Percentiles rank a stretch among this genome's conserved stretches.
These are phyloP conservation scores for Podospora conica DNA, from an alignment of 495 filamentous ascomycete genomes.

Conservation along the genomic window DNA sequence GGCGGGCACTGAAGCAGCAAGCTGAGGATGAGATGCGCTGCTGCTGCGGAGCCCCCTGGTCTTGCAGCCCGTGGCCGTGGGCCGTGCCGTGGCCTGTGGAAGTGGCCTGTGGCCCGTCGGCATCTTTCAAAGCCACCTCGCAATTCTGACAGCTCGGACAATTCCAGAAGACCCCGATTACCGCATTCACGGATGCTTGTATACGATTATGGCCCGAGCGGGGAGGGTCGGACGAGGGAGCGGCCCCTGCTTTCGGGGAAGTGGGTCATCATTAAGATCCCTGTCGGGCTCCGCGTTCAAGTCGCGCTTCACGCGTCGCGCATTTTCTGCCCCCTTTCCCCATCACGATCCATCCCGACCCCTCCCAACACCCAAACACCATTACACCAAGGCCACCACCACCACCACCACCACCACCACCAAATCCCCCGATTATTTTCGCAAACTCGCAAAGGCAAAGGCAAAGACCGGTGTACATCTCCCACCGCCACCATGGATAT, in stretches of 20 bases:
- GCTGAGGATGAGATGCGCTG: not conserved
- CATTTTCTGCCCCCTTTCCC: slow-evolving; percentile 13
- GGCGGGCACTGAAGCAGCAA: not conserved
- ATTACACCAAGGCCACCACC: not conserved
- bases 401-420: not conserved
- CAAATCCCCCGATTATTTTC: too few species aligned
- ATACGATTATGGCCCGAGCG: not conserved
- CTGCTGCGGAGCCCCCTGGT: not conserved
- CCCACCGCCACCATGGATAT: slow-evolving; percentile 67
- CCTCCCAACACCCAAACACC: slow-evolving; percentile 14
- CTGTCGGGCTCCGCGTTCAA: slow-evolving; percentile 20
- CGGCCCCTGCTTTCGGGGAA: not conserved
- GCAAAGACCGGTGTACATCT: too few species aligned
- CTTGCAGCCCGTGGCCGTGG: not conserved
- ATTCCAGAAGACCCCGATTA: not conserved
- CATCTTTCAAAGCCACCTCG: not conserved
- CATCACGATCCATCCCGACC: not conserved
- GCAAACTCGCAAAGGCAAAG: too few species aligned
- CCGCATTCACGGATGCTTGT: not conserved
- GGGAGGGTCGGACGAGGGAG: not conserved
- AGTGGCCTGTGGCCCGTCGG: not conserved
- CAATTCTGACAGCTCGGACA: slow-evolving; percentile 2
- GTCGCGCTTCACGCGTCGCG: slow-evolving; percentile 25
- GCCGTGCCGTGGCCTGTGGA: too few species aligned
- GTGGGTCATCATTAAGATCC: slow-evolving; percentile 26